Evolutionary conservation across 1,284 basidiomycete species (phyloP), one percentile per base, ranked within the genome.

Genomic region (Ustilago nuda): DNA sequence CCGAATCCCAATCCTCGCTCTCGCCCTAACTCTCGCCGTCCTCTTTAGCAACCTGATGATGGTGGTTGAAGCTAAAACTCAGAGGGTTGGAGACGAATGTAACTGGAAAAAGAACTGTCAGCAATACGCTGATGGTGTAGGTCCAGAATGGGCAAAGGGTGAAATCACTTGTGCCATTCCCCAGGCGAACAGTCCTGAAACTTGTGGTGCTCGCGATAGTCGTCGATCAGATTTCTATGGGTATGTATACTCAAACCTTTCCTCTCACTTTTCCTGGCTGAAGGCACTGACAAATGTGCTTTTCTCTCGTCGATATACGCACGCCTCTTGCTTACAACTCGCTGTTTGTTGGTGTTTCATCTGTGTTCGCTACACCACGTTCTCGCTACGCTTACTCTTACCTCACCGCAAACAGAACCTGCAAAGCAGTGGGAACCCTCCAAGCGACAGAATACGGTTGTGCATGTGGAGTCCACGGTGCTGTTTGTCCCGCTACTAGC

Each of bases 131-230:
- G 54, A 58, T 13, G 73, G 73, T 4, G 58, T 35, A 6, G 73
- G 65, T 1, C 54, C 61, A 0, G 27, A 2, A 3, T 76, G 68
- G 68, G 68, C 64, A 1, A 37, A 50, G 0, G 65, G 61, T 4
- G 39, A 33, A 8, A 46, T 76, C 9, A 76, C 73, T 17, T 76
- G 73, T 56, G 73, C 73, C 4, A 37, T 76, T 3, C 65, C 65
- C 0, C 27, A 39, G 1, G 11, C 9, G 7, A 13, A 64, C 1
- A 19, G 4, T 0, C 73, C 73, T 4, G 73, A 76, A 53, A 48
- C 54, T 17, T 76, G 73, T 48, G 64, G 65, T n/a, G 27, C 13
- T 23, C 12, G 33, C 8, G 30, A 65, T 32, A 11, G 30, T 5
- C 19, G 50, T 3, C n/a, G 61, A 12, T n/a, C 19, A 17, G 55